A percentile compares a stretch with the other conserved stretches of the same genome.
These are phyloP conservation scores for Candida coquimbonensis DNA, from an alignment of 805 yeast genomes.

Conservation along the genomic window DNA sequence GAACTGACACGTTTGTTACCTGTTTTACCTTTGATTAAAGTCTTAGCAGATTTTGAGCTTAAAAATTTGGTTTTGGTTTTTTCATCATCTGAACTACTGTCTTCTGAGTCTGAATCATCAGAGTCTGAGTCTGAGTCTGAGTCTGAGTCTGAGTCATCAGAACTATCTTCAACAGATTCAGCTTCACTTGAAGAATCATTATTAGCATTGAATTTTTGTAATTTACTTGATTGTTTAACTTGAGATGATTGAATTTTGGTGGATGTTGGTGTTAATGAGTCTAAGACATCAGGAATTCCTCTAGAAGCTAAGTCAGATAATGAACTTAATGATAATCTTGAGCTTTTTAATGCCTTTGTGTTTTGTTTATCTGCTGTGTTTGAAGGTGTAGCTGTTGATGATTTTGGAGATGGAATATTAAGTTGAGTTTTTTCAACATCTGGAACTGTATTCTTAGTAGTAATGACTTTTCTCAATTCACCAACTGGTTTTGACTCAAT, in stretches of 20 bases:
- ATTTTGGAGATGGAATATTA: slow-evolving; percentile 11
- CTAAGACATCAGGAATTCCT: slow-evolving; percentile 64
- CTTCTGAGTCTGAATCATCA: slow-evolving; percentile 9
- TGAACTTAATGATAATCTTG: slow-evolving; percentile 39
- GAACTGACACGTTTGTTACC: slow-evolving; percentile 27
- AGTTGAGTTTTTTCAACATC: slow-evolving; percentile 13
- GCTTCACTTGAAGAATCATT: not conserved
- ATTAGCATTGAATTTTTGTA: not conserved
- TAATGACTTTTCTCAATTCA: slow-evolving; percentile 14
- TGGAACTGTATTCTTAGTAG: slow-evolving; percentile 1
- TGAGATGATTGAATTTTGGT: slow-evolving; percentile 6
- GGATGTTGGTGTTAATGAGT: slow-evolving; percentile 26
- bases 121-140: slow-evolving; percentile 8
- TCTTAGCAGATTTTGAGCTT: slow-evolving; percentile 38
- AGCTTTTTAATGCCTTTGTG: not conserved
- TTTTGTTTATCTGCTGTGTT: not conserved
- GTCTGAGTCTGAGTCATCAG: not conserved
- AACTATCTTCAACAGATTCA: slow-evolving; percentile 7
- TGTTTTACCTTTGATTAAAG: slow-evolving; percentile 29
- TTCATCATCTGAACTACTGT: slow-evolving; percentile 19
- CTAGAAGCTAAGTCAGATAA: slow-evolving; percentile 53
- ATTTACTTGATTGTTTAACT: not conserved
- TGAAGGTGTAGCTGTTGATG: not conserved
- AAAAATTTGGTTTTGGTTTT: slow-evolving; percentile 28
- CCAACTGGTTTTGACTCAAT: slow-evolving; percentile 18